Percentiles rank a stretch among this genome's conserved stretches.
Conservation (phyloP, 2,329 filamentous ascomycete species). For the Aspergillus phoenicis region DNA sequence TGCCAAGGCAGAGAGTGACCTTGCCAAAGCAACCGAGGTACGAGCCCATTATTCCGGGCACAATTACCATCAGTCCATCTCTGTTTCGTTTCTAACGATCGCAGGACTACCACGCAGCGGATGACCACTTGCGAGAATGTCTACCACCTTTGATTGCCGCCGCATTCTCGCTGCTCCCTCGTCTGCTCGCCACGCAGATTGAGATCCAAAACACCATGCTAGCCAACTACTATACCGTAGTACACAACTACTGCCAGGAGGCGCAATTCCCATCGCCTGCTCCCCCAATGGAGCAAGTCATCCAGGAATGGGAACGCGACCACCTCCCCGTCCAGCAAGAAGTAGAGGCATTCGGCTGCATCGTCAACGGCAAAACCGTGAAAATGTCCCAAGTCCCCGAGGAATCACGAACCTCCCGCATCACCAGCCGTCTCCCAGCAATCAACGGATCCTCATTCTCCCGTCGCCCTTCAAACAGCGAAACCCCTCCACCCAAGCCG, state of each 20-base stretch:
- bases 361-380: conserved; percentile 66
- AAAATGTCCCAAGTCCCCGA: conserved; percentile 14
- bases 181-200: conserved; percentile 69
- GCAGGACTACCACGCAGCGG: conserved; percentile 72
- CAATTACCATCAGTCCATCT: neutral
- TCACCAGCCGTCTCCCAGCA: conserved; percentile 44
- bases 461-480: conserved; percentile 43
- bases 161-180: conserved; percentile 72
- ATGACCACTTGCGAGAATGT: conserved; percentile 70
- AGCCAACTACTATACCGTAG: conserved; percentile 74
- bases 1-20: conserved; percentile 70
- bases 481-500: conserved; percentile 27
- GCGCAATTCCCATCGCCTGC: conserved; percentile 71
- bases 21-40: conserved; percentile 67
- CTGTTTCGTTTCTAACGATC: conserved; percentile 16
- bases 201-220: conserved; percentile 77
- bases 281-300: conserved; percentile 71
- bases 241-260: conserved; percentile 72
- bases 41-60: conserved; percentile 14
- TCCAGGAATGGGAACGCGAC: conserved; percentile 65
- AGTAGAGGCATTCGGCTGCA: conserved; percentile 64
- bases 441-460: neutral
- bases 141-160: conserved; percentile 72
- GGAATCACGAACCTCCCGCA: conserved; percentile 37
- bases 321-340: conserved; percentile 67